Conservation (phyloP, 768 basidiomycete species). For the Termitomyces sp. region DNA sequence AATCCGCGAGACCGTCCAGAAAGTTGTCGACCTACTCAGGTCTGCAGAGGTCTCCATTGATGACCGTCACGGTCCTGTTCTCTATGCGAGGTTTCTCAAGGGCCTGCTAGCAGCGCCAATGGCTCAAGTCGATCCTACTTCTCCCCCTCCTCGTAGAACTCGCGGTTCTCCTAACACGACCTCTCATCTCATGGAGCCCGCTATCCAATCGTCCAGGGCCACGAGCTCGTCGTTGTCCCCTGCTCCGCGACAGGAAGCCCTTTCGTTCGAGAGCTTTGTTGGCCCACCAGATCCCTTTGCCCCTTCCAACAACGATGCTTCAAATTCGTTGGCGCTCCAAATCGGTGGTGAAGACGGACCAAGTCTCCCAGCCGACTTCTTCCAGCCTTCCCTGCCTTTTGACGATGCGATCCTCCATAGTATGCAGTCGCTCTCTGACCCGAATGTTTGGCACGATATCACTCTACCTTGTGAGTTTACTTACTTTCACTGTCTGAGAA, state of each 20-base stretch:
- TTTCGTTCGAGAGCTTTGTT: constrained; percentile 42
- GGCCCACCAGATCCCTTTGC: constrained; percentile 38
- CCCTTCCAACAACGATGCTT: constrained; percentile 12
- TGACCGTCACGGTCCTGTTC: constrained; percentile 73
- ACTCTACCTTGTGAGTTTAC: constrained; percentile 44
- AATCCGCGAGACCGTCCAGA: constrained; percentile 59
- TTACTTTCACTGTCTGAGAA: neutral
- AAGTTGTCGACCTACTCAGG: constrained; percentile 60
- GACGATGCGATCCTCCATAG: constrained; percentile 58
- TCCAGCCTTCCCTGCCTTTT: constrained; percentile 50
- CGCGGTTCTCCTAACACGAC: neutral
- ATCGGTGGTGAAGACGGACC: constrained; percentile 15
- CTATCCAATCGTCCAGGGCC: constrained; percentile 34
- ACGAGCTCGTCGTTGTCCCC: constrained; percentile 41
- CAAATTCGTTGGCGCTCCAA: constrained; percentile 12
- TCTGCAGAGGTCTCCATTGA: constrained; percentile 73
- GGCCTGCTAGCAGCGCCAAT: constrained; percentile 61
- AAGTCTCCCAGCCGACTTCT: constrained; percentile 34
- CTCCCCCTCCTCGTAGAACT: constrained; percentile 11
- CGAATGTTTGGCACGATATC: constrained; percentile 49
- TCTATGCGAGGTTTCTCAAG: constrained; percentile 76
- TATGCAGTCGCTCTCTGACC: constrained; percentile 53
- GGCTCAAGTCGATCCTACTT: constrained; percentile 27
- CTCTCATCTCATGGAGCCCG: neutral
- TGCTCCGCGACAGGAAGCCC: constrained; percentile 35